A percentile compares a stretch with the other conserved stretches of the same genome.
Conservation (phyloP, 2,329 filamentous ascomycete genomes). For the Talaromyces pinophilus region DNA sequence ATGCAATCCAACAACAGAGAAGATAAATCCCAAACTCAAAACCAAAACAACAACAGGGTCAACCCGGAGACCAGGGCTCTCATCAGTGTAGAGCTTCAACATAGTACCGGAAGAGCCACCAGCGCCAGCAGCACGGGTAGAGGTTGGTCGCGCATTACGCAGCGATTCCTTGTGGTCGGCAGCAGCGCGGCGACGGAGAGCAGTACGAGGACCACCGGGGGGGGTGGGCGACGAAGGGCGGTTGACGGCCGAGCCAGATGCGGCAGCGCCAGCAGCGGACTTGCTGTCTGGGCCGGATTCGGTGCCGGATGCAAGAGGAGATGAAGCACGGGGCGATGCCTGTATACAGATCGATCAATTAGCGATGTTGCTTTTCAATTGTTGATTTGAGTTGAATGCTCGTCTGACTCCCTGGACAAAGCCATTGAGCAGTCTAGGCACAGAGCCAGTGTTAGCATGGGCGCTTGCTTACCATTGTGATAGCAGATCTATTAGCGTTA, state of each 20-base stretch:
- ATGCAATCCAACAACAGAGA: constrained; percentile 95
- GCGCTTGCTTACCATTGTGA: constrained; percentile 21
- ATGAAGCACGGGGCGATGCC: constrained; percentile 45
- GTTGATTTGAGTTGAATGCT: not conserved
- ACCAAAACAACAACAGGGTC: constrained; percentile 97
- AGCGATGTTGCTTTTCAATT: not conserved
- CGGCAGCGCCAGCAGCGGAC: constrained; percentile 50
- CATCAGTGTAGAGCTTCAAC: constrained; percentile 98
- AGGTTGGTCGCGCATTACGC: constrained; percentile 88
- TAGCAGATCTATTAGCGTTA: not conserved
- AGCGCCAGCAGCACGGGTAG: constrained; percentile 88
- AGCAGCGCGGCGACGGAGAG: constrained; percentile 90
- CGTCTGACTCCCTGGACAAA: not conserved
- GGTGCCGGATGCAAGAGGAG: constrained; percentile 48
- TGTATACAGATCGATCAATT: constrained; percentile 22
- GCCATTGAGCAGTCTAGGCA: not conserved
- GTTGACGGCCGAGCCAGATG: constrained; percentile 68
- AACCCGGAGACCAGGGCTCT: constrained; percentile 95
- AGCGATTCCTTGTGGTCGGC: constrained; percentile 97
- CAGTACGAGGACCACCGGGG: constrained; percentile 91
- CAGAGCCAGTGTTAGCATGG: not conserved
- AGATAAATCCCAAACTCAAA: constrained; percentile 96
- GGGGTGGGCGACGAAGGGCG: constrained; percentile 84
- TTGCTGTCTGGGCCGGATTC: constrained; percentile 50
- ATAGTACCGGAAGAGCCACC: constrained; percentile 97